Evolutionary conservation across 2,329 filamentous ascomycete genomes (phyloP), one percentile per base, ranked within the genome.

Genomic region (Apiospora phragmitis): DNA sequence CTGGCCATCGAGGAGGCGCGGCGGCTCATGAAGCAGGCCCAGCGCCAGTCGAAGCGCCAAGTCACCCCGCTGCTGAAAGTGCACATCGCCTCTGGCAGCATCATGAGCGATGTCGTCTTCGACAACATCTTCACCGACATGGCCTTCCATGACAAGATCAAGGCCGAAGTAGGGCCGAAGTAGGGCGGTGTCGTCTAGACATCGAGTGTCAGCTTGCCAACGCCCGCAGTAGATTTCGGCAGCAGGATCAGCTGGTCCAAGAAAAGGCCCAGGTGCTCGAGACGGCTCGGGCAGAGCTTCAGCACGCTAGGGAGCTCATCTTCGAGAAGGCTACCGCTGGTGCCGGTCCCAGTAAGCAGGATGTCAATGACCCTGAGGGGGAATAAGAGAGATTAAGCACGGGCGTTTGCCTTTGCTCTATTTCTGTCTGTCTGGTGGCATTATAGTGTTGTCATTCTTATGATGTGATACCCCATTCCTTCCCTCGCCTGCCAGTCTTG

Each of bases 111-210:
- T 71, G 80, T 89, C 2, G 80, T 88, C n/a, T 88, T 88, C 73
- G 85, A 89, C 74, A 88, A 87, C 67, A 83, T 88, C 70, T 86
- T 87, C 74, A 83, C 81, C 11, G 86, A 89, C 70, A 83, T 85
- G 80, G 81, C 81, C 3, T 87, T 88, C 76, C 85, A 86, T 72
- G 81, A 86, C 16, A 83, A 87, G 76, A 85, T 90, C 71, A 84
- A 86, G 74, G 76, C 80, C 21, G 84, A 82, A 3, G n/a, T n/a
- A 78, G 80, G 51, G 69, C 69, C 35, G 80, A 84, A 71, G 78
- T 83, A 2, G 73, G 81, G 9, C 75, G 79, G 62, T 82, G 83
- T 51, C 74, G 77, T 26, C 71, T 76, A 0, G 79, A 75, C 5
- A 68, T 86, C 24, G 71, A 75, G 7, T 71, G 73, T 14, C 79